Base-by-base conservation (phyloP, 495 filamentous ascomycete genomes). In the Penicillium desertorum region DNA sequence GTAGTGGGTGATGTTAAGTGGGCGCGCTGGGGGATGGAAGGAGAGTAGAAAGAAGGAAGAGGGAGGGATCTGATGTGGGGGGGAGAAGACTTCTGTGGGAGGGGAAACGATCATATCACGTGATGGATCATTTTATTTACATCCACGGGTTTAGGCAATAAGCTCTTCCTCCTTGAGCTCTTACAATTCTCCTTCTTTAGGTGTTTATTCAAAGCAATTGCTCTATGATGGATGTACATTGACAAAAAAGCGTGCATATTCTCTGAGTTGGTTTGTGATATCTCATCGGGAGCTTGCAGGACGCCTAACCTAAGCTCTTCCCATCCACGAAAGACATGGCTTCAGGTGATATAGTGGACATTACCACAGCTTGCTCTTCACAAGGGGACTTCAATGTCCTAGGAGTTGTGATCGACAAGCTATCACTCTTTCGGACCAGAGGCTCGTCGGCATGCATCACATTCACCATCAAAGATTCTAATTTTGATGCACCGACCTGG, bases 401-500 rank as follows among this genome's bases (percentile, higher is more conserved):
- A 23, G 81, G 80, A 1, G 71, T 83, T 2, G 78, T 81, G 1
- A 73, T 79, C 5, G 80, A 82, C 62, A 64, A 61, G 37, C 59
- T 76, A 17, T 62, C 64, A 12, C 57, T 69, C 16, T 60, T 7
- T n/a, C 62, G 50, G 30, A 67, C 71, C 7, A 61, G 57, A 49
- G 70, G 72, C 16, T 69, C 69, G 3, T 71, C 73, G 2, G 66
- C 64, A 25, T 77, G 66, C 57, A 65, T 75, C 47, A 81, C 77
- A 6, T 83, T 83, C 46, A 80, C 78, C 6, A 62, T 84, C 30
- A 77, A 74, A 57, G 81, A 83, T 58, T 56, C 52, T 0, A 62
- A 73, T 14, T 64, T 75, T 11, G 68, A 74, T 56, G 59, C 53
- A 14, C 62, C 66, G 37, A 51, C 45, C 41, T 72, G 75, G 68